Conservation (phyloP, 805 yeast genomes). For the Ogataea chonburiensis region DNA sequence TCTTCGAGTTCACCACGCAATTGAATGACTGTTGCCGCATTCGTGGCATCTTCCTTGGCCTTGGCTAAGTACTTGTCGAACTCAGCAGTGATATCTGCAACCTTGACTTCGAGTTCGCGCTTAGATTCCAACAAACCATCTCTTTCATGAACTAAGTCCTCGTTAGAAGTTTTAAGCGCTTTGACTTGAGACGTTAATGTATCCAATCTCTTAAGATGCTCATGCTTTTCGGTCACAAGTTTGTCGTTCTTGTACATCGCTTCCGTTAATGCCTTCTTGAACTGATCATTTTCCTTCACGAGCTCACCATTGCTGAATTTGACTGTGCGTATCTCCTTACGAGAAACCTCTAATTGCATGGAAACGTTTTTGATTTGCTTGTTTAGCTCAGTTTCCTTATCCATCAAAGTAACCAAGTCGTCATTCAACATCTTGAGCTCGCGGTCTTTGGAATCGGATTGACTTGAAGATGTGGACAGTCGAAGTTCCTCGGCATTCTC, state of each 20-base stretch:
- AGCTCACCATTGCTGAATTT: conserved; percentile 40
- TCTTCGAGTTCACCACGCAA: conserved; percentile 37
- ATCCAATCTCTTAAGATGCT: conserved; percentile 43
- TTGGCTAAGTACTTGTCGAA: conserved; percentile 37
- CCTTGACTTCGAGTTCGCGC: conserved; percentile 43
- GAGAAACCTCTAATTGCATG: conserved; percentile 57
- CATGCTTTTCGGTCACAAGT: conserved; percentile 42
- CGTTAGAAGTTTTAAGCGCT: conserved; percentile 56
- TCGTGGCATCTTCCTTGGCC: conserved; percentile 32
- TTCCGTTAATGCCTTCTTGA: conserved; percentile 40
- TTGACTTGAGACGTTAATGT: conserved; percentile 52
- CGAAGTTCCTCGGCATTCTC: conserved; percentile 43
- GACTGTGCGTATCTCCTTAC: conserved; percentile 41
- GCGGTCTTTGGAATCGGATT: conserved; percentile 36
- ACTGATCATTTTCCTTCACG: conserved; percentile 42
- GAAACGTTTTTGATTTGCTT: conserved; percentile 61
- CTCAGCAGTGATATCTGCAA: conserved; percentile 41
- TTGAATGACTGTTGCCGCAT: conserved; percentile 31
- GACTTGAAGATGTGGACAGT: conserved; percentile 31
- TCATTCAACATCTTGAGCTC: conserved; percentile 55
- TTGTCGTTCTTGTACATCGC: conserved; percentile 45
- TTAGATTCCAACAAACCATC: conserved; percentile 55
- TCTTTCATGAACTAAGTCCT: conserved; percentile 61
- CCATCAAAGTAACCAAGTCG: conserved; percentile 53
- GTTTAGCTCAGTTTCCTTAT: conserved; percentile 63